These are phyloP conservation scores for Cyamopsis tetragonoloba DNA, from an alignment of 306 rosid genomes.

Conservation along the genomic window DNA sequence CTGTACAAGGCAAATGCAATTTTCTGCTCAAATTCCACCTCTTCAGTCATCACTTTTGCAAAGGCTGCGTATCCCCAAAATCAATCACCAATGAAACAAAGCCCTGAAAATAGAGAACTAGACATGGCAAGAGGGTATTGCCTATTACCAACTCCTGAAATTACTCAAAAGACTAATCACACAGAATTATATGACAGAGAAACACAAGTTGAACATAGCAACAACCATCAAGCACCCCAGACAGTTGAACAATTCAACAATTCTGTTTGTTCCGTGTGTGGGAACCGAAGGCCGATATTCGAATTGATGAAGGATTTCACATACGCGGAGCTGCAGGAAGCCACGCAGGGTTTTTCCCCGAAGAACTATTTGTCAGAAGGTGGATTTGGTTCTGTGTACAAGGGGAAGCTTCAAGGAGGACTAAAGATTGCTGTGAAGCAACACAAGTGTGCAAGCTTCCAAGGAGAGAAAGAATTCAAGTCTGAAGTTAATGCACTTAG, in stretches of 20 bases:
- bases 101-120: slow-evolving; percentile 3
- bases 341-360: slow-evolving; percentile 49
- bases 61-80: neutral
- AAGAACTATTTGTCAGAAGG: slow-evolving; percentile 67
- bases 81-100: slow-evolving; percentile 21
- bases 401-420: slow-evolving; percentile 55
- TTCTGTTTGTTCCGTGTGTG: slow-evolving; percentile 47
- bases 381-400: slow-evolving; percentile 69
- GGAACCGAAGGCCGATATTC: slow-evolving; percentile 50
- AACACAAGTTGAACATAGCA: slow-evolving; percentile 3
- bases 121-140: slow-evolving; percentile 37
- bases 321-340: slow-evolving; percentile 47
- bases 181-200: slow-evolving; percentile 21
- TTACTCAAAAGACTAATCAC: slow-evolving; percentile 8
- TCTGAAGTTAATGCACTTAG: slow-evolving; percentile 62
- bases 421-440: slow-evolving; percentile 67
- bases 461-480: slow-evolving; percentile 75
- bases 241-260: slow-evolving; percentile 33
- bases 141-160: slow-evolving; percentile 1
- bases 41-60: neutral
- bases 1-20: neutral
- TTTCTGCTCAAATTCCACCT: neutral
- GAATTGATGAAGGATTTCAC: slow-evolving; percentile 59
- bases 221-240: slow-evolving; percentile 4
- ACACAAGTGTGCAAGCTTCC: slow-evolving; percentile 50